These are phyloP conservation scores for Bjerkandera adusta DNA, from an alignment of 1,284 basidiomycete genomes.

Conservation along the genomic window DNA sequence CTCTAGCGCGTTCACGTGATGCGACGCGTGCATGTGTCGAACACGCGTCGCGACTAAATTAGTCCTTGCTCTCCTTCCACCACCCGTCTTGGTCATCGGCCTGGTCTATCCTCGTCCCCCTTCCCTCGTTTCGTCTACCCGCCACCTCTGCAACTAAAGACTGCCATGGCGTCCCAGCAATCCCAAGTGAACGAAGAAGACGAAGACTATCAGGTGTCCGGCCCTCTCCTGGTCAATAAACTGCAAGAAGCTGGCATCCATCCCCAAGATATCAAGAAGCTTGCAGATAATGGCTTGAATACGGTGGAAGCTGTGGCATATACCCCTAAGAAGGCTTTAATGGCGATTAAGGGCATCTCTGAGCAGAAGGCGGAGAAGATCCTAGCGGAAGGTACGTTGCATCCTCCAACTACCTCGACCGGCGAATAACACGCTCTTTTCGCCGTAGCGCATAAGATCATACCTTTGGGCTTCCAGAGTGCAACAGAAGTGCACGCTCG, in stretches of 20 bases:
- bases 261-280: conserved; percentile 92
- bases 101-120: neutral
- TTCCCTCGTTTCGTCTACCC: neutral
- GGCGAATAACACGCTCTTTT: neutral
- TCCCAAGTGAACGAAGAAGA: conserved; percentile 56
- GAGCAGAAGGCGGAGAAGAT: conserved; percentile 99
- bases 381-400: conserved; percentile 76
- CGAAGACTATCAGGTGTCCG: conserved; percentile 61
- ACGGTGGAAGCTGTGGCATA: conserved; percentile 97
- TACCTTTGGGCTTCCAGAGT: conserved; percentile 97
- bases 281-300: conserved; percentile 89
- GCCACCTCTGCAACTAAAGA: neutral
- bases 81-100: neutral
- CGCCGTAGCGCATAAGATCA: conserved; percentile 84
- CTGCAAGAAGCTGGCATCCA: conserved; percentile 91
- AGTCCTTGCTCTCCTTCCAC: conserved; percentile 1
- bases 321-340: conserved; percentile 92
- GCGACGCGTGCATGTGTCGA: conserved; percentile 7
- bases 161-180: conserved; percentile 35
- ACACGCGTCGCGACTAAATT: conserved; percentile 10
- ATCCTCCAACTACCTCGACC: neutral
- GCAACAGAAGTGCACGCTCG: conserved; percentile 97
- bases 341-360: conserved; percentile 95
- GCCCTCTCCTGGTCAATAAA: conserved; percentile 82
- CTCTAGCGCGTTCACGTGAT: conserved; percentile 18